phyloP scores from a whole-genome alignment of 495 filamentous ascomycete genomes.

The Podospora fimiseda region DNA sequence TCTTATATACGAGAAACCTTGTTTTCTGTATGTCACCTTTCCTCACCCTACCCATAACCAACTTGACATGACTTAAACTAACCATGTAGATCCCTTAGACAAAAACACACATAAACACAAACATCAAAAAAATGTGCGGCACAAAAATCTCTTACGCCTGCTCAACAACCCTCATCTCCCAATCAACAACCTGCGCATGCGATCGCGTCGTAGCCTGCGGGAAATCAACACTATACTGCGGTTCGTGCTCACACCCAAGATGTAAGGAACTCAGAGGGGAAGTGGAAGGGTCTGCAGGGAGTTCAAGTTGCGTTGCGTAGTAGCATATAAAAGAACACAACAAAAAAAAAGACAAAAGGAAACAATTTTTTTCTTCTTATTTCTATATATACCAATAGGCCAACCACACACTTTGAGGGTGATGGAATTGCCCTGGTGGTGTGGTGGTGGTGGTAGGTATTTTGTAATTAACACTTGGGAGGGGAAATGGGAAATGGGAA shows the following conservation, averaged over 20 bases:
- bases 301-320: background rate
- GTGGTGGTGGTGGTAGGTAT: no score
- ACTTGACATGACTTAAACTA: no score
- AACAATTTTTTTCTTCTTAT: no score
- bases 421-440: no score
- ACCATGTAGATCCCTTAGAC: no score
- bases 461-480: no score
- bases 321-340: background rate
- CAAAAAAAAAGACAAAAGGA: background rate
- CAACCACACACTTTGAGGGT: no score
- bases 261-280: slow-evolving; percentile 26
- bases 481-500: no score
- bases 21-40: no score
- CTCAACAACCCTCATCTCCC: slow-evolving; percentile 24
- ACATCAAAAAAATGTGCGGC: slow-evolving; percentile 22
- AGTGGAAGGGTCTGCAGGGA: background rate
- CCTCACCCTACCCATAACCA: no score
- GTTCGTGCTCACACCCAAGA: slow-evolving; percentile 23
- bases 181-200: slow-evolving; percentile 25
- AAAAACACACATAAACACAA: background rate
- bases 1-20: no score
- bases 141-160: slow-evolving; percentile 29
- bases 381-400: no score
- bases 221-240: slow-evolving; percentile 29
- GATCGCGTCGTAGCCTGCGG: slow-evolving; percentile 22